Percentiles rank a stretch among this genome's conserved stretches.
phyloP scores from a whole-genome alignment of 2,329 filamentous ascomycete genomes.

The Cytospora leucostoma region DNA sequence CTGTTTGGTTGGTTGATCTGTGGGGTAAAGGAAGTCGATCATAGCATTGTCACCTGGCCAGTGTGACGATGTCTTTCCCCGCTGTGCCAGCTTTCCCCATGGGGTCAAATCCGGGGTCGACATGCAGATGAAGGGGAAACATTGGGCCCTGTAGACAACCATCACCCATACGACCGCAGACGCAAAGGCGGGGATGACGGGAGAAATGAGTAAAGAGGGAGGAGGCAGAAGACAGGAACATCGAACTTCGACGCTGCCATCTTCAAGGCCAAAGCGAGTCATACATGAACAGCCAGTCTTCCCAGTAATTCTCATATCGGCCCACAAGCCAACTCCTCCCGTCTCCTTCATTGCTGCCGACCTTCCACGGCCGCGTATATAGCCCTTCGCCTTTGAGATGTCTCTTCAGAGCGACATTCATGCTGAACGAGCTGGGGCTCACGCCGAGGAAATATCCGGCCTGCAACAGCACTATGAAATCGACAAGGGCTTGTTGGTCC shows the following conservation, averaged over 20 bases:
- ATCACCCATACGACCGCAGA: background rate
- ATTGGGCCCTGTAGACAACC: background rate
- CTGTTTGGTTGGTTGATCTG: background rate
- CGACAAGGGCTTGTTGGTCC: conserved; percentile 48
- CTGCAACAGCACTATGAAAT: conserved; percentile 44
- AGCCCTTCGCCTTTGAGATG: conserved; percentile 44
- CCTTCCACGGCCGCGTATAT: conserved; percentile 46
- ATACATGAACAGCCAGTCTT: conserved; percentile 52
- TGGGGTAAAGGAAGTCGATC: background rate
- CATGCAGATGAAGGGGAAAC: too few species aligned
- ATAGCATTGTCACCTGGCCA: background rate
- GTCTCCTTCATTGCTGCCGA: conserved; percentile 44
- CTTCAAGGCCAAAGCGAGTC: conserved; percentile 46
- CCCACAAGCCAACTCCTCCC: conserved; percentile 46
- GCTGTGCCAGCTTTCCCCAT: conserved; percentile 9
- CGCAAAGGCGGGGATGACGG: background rate
- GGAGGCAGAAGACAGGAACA: background rate
- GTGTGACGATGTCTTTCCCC: conserved; percentile 5
- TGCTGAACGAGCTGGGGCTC: conserved; percentile 51
- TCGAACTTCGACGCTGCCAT: background rate
- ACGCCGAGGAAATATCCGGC: conserved; percentile 46
- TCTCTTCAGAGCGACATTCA: conserved; percentile 49
- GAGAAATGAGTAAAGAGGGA: background rate
- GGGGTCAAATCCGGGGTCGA: background rate
- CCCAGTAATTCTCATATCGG: conserved; percentile 48